These are phyloP conservation scores for Penicillium concentricum DNA, from an alignment of 2,329 filamentous ascomycete species.

Conservation along the genomic window DNA sequence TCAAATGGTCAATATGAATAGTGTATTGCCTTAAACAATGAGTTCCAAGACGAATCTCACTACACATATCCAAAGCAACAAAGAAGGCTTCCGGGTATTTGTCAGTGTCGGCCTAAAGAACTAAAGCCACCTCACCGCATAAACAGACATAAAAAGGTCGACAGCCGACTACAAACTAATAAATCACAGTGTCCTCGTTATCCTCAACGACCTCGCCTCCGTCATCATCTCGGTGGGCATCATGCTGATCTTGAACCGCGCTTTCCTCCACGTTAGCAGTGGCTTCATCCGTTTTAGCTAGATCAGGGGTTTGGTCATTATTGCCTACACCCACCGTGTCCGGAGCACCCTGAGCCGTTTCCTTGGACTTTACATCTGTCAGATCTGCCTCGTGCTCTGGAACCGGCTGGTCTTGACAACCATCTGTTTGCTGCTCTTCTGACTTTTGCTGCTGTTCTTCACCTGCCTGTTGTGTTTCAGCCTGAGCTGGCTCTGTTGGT, in stretches of 20 bases:
- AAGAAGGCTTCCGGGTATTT: constrained; percentile 4
- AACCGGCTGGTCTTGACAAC: constrained; percentile 17
- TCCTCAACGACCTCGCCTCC: constrained; percentile 75
- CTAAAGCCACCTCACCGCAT: background rate
- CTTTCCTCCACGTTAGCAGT: constrained; percentile 29
- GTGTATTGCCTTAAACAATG: background rate
- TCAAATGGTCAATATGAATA: background rate
- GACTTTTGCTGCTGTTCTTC: background rate
- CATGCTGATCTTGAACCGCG: constrained; percentile 43
- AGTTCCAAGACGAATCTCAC: background rate
- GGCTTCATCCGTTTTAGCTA: constrained; percentile 22
- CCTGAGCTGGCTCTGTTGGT: constrained; percentile 24
- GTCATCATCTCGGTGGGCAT: constrained; percentile 60
- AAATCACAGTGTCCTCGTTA: constrained; percentile 88
- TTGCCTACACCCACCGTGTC: constrained; percentile 29
- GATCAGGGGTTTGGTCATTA: constrained; percentile 18
- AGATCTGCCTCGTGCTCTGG: constrained; percentile 15
- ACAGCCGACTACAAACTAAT: constrained; percentile 50
- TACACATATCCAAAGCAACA: background rate
- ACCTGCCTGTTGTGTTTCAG: background rate
- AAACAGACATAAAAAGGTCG: background rate
- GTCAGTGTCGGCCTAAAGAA: background rate
- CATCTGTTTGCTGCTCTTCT: constrained; percentile 18
- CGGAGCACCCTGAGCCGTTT: constrained; percentile 38
- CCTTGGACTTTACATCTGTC: constrained; percentile 13